These are phyloP conservation scores for Naegleria gruberi DNA, from an alignment of 208 protist species.

Conservation along the genomic window DNA sequence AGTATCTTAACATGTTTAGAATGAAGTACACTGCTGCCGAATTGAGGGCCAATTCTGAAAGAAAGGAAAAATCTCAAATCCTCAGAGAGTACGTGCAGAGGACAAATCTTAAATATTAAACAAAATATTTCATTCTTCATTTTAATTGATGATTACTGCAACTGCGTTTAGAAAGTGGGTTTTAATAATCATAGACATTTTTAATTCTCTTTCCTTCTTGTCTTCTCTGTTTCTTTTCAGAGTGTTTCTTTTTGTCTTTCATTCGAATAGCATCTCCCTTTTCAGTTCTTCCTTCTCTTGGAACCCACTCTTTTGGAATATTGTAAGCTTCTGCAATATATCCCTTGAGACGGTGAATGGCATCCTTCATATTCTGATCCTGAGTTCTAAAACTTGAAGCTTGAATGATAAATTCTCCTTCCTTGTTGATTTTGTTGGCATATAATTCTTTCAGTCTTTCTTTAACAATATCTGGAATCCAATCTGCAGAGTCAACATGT, in stretches of 20 bases:
- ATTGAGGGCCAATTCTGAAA: neutral
- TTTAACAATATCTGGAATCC: slow-evolving; percentile 35
- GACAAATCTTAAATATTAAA: neutral
- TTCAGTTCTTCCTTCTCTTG: neutral
- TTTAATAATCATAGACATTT: neutral
- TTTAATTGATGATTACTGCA: too few relatives aligned
- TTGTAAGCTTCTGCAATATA: slow-evolving; percentile 28
- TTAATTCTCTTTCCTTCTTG: slow-evolving; percentile 15
- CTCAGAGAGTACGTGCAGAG: neutral
- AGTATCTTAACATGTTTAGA: neutral
- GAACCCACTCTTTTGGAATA: slow-evolving; percentile 26
- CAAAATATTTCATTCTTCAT: too few relatives aligned
- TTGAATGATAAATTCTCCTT: slow-evolving; percentile 37
- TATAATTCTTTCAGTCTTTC: slow-evolving; percentile 23
- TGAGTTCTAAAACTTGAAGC: slow-evolving; percentile 32
- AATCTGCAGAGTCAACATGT: slow-evolving; percentile 34
- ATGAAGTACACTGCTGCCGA: neutral
- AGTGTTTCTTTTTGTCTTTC: slow-evolving; percentile 28
- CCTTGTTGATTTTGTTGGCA: slow-evolving; percentile 39
- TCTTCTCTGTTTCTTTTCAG: neutral
- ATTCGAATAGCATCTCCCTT: slow-evolving; percentile 31
- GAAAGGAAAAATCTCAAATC: neutral
- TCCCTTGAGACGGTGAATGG: slow-evolving; percentile 37
- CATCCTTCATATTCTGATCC: slow-evolving; percentile 36
- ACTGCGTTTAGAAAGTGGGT: too few relatives aligned